Conservation (phyloP, 2,329 filamentous ascomycete genomes). For the Aspergillus udagawae region DNA sequence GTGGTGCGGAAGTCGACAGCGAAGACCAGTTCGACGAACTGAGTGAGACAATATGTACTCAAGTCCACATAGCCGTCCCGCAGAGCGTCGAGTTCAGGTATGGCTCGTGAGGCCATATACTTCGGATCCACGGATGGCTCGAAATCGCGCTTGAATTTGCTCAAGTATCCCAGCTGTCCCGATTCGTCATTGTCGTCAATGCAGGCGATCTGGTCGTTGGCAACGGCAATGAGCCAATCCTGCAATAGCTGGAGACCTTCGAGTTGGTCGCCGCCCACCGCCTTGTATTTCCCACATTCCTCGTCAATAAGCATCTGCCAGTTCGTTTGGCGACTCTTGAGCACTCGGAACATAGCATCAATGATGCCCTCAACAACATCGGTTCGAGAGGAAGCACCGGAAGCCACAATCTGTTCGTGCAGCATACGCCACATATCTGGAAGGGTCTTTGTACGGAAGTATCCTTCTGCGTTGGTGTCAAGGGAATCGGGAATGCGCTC, state of each 20-base stretch:
- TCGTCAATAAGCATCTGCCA: slow-evolving; percentile 89
- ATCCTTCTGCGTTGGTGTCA: slow-evolving; percentile 82
- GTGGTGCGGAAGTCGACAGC: slow-evolving; percentile 80
- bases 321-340: slow-evolving; percentile 75
- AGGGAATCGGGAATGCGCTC: slow-evolving; percentile 75
- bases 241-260: slow-evolving; percentile 70
- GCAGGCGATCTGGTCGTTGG: slow-evolving; percentile 97
- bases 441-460: slow-evolving; percentile 85
- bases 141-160: slow-evolving; percentile 79
- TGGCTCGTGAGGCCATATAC: slow-evolving; percentile 69
- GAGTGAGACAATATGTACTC: slow-evolving; percentile 84
- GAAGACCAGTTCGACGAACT: slow-evolving; percentile 85
- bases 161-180: slow-evolving; percentile 75
- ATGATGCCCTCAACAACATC: slow-evolving; percentile 95
- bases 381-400: slow-evolving; percentile 75
- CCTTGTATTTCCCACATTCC: slow-evolving; percentile 71
- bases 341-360: slow-evolving; percentile 87
- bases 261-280: slow-evolving; percentile 40
- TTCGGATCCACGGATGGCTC: slow-evolving; percentile 73
- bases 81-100: slow-evolving; percentile 67
- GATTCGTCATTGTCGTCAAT: slow-evolving; percentile 83
- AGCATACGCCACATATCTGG: slow-evolving; percentile 98
- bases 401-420: slow-evolving; percentile 83
- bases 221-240: slow-evolving; percentile 94
- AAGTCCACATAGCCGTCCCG: slow-evolving; percentile 93